phyloP scores from a whole-genome alignment of 331 rosid species.

The Malus hybrid region DNA sequence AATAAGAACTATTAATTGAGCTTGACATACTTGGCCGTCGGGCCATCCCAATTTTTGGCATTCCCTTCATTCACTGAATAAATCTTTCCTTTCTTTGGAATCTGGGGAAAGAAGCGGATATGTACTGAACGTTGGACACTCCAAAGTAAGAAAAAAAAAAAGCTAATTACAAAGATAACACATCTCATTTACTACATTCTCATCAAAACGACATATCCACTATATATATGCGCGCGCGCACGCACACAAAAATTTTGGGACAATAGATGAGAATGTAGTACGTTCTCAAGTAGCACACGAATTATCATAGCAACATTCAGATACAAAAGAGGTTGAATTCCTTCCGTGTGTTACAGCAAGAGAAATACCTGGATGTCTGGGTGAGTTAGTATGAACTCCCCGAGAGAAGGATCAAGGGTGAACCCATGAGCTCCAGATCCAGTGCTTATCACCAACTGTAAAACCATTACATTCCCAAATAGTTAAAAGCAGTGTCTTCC shows the following conservation, averaged over 20 bases:
- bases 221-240: background rate
- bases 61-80: conserved; percentile 97
- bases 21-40: conserved; percentile 50
- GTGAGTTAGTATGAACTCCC: conserved; percentile 95
- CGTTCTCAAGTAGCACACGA: background rate
- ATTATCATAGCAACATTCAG: background rate
- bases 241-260: background rate
- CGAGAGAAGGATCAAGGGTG: conserved; percentile 98
- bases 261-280: background rate
- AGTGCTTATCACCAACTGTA: conserved; percentile 75
- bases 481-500: background rate
- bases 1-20: background rate
- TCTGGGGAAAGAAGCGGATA: conserved; percentile 32
- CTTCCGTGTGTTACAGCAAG: background rate
- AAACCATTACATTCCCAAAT: conserved; percentile 14
- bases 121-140: conserved; percentile 4
- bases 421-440: conserved; percentile 89
- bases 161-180: background rate
- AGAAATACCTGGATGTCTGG: conserved; percentile 75
- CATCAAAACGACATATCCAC: background rate
- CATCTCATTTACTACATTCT: background rate
- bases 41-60: conserved; percentile 87
- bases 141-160: background rate
- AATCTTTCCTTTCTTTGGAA: conserved; percentile 78
- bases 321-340: too few relatives aligned